Base-by-base conservation (phyloP, 2,329 filamentous ascomycete species). In the Trichoderma breve region DNA sequence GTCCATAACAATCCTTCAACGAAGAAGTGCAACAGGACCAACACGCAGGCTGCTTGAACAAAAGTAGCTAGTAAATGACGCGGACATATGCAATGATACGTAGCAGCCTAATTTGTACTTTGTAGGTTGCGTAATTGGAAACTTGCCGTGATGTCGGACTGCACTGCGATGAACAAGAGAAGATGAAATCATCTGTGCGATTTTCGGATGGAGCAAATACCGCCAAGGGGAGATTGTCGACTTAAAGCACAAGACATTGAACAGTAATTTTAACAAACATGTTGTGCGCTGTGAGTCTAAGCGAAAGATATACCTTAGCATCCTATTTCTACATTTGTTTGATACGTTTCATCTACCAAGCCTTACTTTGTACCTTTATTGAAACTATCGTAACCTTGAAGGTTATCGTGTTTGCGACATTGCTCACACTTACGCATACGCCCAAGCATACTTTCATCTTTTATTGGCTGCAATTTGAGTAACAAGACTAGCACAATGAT, bases 231-330 rank as follows among this genome's bases (percentile, higher is more conserved):
- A 43, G 39, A 43, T 43, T 43, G 15, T 43, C 15, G 36, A 43
- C 36, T 43, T 0, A 43, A 43, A 43, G 36, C 6, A 18, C 15
- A 43, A 1, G 6, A 43, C n/a, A 43, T n/a, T 39, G 36, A 15
- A 36, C 0, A 36, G 6, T 2, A 1, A 11, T 36, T 36, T 4
- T 15, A 36, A 36, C 0, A 36, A 1, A 12, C 1, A 15, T 15
- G 0, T 36, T 36, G 0, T 36, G 14, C 34, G 1, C 34, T 8
- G 6, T 39, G 36, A 39, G 36, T 1, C 15, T 4, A 18, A 18
- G 36, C 7, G 15, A 8, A 39, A 18, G 3, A 18, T 39, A 8
- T 0, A 39, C 0, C 6, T 39, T 39, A 1, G 15, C 14, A 2
- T 39, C 3, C 15, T 39, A 0, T 39, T 1, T 39, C 15, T 2